Base-by-base conservation (phyloP, 148 eudicot species). In the Dysphania ambrosioides region DNA sequence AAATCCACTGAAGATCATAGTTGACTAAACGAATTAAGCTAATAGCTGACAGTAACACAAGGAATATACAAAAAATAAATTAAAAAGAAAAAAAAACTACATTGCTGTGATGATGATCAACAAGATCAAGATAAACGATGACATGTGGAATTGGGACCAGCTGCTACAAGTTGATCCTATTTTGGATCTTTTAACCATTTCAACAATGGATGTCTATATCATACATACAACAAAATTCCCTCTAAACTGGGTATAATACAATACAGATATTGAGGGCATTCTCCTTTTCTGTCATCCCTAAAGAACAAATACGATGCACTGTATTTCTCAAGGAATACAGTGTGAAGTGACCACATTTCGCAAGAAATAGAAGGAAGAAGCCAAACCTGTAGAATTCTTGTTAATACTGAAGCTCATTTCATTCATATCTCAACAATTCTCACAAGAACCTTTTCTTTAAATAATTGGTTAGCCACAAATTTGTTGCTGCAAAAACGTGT, bases 261-360 rank as follows among this genome's bases (percentile, higher is more conserved):
- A n/a, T 24, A 69, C 40, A 70, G 27, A 60, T 55, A 69, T 7
- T 4, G 49, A 76, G 77, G 77, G 79, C 58, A 67, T 72, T 72
- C 57, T 11, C 34, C 83, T 72, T 66, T 59, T 66, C 47, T 44
- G 38, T 32, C 53, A 71, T 72, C 42, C 23, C 47, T 73, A 60
- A 76, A 80, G 79, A 76, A 80, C 76, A 71, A 18, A 65, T 36
- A 66, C 30, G 73, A 72, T 72, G 76, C 57, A 51, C 63, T 35
- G 79, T 68, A 76, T 72, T 42, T 56, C 44, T 66, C 49, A 32
- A 6, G 51, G 35, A 71, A 66, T 19, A n/a, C 26, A 44, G 30
- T 24, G 3, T 40, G 47, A 42, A 19, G 76, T 58, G 79, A 72
- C 79, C 79, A 65, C 68, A 64, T 47, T 58, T 47, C 15, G 29